Conservation (phyloP, 306 rosid genomes). For the Corylus heterophylla region DNA sequence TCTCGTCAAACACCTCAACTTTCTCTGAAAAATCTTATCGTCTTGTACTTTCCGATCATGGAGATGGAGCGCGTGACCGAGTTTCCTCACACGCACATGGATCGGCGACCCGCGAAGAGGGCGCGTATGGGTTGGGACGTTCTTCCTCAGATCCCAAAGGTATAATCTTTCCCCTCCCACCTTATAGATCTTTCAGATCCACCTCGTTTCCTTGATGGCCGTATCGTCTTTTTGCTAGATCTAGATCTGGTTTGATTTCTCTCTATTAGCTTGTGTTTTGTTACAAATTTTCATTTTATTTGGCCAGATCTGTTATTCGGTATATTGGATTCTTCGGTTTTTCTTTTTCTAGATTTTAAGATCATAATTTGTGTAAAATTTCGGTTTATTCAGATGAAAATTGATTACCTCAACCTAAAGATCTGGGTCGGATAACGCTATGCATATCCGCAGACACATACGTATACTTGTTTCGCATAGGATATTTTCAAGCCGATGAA, state of each 20-base stretch:
- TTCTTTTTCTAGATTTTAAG: neutral
- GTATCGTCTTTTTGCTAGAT: constrained; percentile 12
- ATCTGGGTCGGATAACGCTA: neutral
- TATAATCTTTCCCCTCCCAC: constrained; percentile 30
- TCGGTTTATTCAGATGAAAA: neutral
- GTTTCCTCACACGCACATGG: constrained; percentile 80
- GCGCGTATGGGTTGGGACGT: constrained; percentile 98
- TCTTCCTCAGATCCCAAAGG: constrained; percentile 81
- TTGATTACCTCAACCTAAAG: neutral
- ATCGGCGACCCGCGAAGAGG: constrained; percentile 90
- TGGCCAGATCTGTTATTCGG: neutral
- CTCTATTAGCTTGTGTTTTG: constrained; percentile 26
- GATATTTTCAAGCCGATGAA: too few relatives aligned
- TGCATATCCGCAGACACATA: neutral
- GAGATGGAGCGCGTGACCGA: constrained; percentile 92
- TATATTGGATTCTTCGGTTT: neutral
- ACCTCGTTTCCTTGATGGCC: constrained; percentile 16
- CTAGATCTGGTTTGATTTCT: constrained; percentile 43
- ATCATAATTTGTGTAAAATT: neutral
- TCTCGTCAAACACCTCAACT: neutral
- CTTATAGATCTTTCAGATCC: constrained; percentile 31
- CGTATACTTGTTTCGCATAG: neutral
- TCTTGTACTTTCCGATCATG: constrained; percentile 31
- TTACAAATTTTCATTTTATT: constrained; percentile 6
- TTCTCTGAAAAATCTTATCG: neutral